These are phyloP conservation scores for Cryptococcus deneoformans DNA, from an alignment of 1,284 basidiomycete genomes.

Conservation along the genomic window DNA sequence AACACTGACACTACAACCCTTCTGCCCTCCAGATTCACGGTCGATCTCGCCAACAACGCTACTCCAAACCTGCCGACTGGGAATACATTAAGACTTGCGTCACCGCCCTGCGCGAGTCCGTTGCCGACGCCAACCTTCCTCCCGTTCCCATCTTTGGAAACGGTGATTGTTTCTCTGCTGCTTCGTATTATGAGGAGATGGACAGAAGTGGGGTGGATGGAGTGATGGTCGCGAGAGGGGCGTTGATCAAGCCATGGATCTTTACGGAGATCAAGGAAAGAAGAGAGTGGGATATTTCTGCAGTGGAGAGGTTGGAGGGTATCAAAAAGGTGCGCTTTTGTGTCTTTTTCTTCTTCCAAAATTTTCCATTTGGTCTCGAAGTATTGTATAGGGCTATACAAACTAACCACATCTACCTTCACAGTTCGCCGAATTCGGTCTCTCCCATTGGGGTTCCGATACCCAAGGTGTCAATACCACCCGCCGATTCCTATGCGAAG, in stretches of 20 bases:
- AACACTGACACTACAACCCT: neutral
- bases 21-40: slow-evolving; percentile 73
- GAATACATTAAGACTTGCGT: slow-evolving; percentile 85
- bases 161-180: slow-evolving; percentile 86
- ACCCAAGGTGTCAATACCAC: slow-evolving; percentile 87
- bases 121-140: slow-evolving; percentile 70
- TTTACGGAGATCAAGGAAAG: slow-evolving; percentile 94
- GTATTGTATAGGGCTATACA: neutral
- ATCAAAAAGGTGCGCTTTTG: slow-evolving; percentile 64
- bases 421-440: slow-evolving; percentile 76
- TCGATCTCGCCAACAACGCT: slow-evolving; percentile 84
- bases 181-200: slow-evolving; percentile 60
- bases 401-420: slow-evolving; percentile 1
- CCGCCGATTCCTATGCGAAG: slow-evolving; percentile 90
- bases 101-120: slow-evolving; percentile 71
- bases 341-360: neutral
- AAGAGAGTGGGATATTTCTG: slow-evolving; percentile 91
- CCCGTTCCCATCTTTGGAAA: slow-evolving; percentile 93
- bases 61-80: slow-evolving; percentile 83
- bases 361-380: no score
- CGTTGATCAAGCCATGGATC: slow-evolving; percentile 93
- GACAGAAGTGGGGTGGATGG: slow-evolving; percentile 82
- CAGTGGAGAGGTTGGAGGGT: slow-evolving; percentile 83
- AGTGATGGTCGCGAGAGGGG: slow-evolving; percentile 91
- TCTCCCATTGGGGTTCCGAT: slow-evolving; percentile 77